Evolutionary conservation across 2,329 filamentous ascomycete genomes (phyloP).

Genomic region (Clonostachys rosea): DNA sequence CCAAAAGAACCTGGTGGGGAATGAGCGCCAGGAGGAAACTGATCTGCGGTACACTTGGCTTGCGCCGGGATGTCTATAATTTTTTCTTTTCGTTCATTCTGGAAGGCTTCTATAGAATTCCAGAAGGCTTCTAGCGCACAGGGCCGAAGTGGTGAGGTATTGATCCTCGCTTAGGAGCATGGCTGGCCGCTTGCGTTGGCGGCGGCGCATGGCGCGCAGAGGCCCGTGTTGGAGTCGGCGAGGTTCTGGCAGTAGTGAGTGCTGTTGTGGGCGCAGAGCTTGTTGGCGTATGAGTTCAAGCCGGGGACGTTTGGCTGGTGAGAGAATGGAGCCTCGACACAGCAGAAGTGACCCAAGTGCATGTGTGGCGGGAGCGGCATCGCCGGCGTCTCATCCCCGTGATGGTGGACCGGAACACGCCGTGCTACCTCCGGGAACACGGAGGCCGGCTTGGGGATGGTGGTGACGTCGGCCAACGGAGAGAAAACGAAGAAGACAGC

Average conservation of each 20-base stretch:
- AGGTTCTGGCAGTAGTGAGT: slow-evolving; percentile 17
- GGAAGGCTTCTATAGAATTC: not conserved
- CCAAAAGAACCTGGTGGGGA: too few species aligned
- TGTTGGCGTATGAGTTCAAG: slow-evolving; percentile 10
- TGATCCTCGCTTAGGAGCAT: slow-evolving; percentile 6
- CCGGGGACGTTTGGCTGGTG: not conserved
- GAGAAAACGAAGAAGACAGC: too few species aligned
- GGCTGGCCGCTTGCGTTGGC: slow-evolving; percentile 15
- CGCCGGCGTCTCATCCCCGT: not conserved
- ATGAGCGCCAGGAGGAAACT: too few species aligned
- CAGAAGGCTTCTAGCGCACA: too few species aligned
- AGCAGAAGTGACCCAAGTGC: not conserved
- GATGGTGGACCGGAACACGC: too few species aligned
- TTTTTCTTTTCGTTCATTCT: not conserved
- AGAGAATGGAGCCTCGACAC: not conserved
- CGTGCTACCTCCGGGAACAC: too few species aligned
- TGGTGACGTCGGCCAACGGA: too few species aligned
- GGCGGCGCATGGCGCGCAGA: slow-evolving; percentile 15
- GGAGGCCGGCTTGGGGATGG: too few species aligned
- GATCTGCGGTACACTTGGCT: not conserved
- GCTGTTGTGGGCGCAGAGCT: slow-evolving; percentile 15
- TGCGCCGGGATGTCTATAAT: not conserved
- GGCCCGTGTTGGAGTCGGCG: slow-evolving; percentile 15
- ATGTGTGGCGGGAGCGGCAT: not conserved
- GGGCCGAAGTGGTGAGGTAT: too few species aligned